Evolutionary conservation across 2,329 filamentous ascomycete genomes (phyloP), one percentile per base, ranked within the genome.

Genomic region (Endoconidiophora polonica): DNA sequence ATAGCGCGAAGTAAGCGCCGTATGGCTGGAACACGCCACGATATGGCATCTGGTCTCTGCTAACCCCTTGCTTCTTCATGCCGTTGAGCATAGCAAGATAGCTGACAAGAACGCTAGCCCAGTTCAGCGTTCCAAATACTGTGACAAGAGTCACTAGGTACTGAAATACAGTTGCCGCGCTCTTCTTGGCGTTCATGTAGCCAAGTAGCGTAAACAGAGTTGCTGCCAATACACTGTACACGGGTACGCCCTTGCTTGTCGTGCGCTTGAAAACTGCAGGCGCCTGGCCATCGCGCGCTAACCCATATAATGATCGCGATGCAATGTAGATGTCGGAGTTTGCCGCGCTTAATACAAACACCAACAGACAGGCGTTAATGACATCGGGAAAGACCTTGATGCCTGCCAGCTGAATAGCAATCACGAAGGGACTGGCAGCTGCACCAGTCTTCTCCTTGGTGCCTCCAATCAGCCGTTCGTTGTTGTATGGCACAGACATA

Each of bases 91-190:
- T 68, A 12, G 55, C 56, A 9, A 69, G 58, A 54, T 68, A 65
- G 14, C 61, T 62, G 5, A 66, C 53, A 1, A 67, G 59, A 10
- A 68, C 59, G 26, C 60, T 60, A 16, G 68, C 52, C 65, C 67
- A 69, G 57, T 68, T 68, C 16, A 69, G 58, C 7, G 65, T 61
- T 3, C 63, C 66, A 49, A 68, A 68, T 1, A 68, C 63, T 0
- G 66, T 68, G 23, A 68, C 62, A 3, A 69, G 57, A 24, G 61
- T 65, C 6, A 68, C 62, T 7, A 69, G 60, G 54, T 68, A 68
- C 1, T 60, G 61, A 40, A 69, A 68, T 0, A 68, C 63, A 0
- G 59, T 61, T 2, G 61, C 50, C 0, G 65, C 58, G 16, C 57
- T 57, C 50, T 62, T 64, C 44, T 58, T 61, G 0, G 62, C 62